Base-by-base conservation (phyloP, 2,329 filamentous ascomycete genomes). In the Albifimbria verrucaria region DNA sequence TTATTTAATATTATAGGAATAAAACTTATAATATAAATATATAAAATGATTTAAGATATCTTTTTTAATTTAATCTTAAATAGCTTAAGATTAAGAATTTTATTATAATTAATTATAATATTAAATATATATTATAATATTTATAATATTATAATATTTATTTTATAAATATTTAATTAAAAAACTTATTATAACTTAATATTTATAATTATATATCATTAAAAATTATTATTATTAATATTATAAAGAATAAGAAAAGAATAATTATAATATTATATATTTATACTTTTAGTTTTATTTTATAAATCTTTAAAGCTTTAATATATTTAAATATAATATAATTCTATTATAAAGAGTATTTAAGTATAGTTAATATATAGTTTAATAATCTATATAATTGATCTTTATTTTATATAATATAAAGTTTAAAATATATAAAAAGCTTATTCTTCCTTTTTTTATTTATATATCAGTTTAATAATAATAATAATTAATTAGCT, bases 91-190 rank as follows among this genome's bases (percentile, higher is more conserved):
- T 7, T 24, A 17, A 47, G 10, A 23, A 47, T 28, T n/a, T 9
- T 11, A 48, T 18, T 21, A n/a, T 25, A 48, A 24, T 50, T 36
- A 47, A 24, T 55, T 52, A 48, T 7, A 41, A 25, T 10, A 32
- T 24, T 41, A 39, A 18, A 21, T 22, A 41, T 49, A n/a, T 42
- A 42, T 42, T 7, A 42, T n/a, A n/a, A n/a, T n/a, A n/a, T n/a
- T n/a, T n/a, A n/a, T n/a, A n/a, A n/a, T n/a, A n/a, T n/a, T n/a
- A n/a, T n/a, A n/a, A n/a, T n/a, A n/a, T n/a, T n/a, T n/a, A n/a
- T n/a, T n/a, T n/a, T n/a, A n/a, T n/a, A n/a, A 10, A 18, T 11
- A n/a, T n/a, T n/a, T n/a, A n/a, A 44, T 44, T 11, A 49, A 41
- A 48, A 22, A 26, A 17, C 41, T 15, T 32, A 32, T 32, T 32